Conservation (phyloP, 345 rosid species). For the Moricandia arvensis region DNA sequence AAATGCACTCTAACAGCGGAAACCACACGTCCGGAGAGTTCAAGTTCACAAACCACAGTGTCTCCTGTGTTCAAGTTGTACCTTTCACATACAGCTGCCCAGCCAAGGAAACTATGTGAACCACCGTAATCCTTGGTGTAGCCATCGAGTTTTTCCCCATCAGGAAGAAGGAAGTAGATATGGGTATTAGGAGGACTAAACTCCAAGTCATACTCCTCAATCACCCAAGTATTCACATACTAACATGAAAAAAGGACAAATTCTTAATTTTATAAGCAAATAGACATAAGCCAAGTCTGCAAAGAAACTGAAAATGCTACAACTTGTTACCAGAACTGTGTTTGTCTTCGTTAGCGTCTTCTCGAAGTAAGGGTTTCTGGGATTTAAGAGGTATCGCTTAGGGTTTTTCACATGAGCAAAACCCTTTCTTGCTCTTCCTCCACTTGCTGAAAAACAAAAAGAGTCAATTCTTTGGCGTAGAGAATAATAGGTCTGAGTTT, state of each 20-base stretch:
- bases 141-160: background rate
- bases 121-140: background rate
- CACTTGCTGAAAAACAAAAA: constrained; percentile 8
- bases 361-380: constrained; percentile 4
- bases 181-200: background rate
- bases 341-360: background rate
- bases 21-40: constrained; percentile 8
- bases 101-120: background rate
- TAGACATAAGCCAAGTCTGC: no score
- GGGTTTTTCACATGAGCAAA: constrained; percentile 16
- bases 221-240: background rate
- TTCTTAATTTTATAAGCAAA: no score
- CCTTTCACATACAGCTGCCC: constrained; percentile 1
- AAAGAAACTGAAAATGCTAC: background rate
- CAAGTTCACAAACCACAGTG: constrained; percentile 28
- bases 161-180: constrained; percentile 7
- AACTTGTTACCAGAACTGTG: constrained; percentile 17
- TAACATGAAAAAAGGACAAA: background rate
- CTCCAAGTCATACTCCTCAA: constrained; percentile 5
- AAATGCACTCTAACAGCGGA: constrained; percentile 17
- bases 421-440: background rate
- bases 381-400: constrained; percentile 19
- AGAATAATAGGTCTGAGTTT: no score
- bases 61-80: constrained; percentile 1
- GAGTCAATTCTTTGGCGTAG: background rate